phyloP scores from a whole-genome alignment of 805 yeast genomes.

The Komagataella pastoris region DNA sequence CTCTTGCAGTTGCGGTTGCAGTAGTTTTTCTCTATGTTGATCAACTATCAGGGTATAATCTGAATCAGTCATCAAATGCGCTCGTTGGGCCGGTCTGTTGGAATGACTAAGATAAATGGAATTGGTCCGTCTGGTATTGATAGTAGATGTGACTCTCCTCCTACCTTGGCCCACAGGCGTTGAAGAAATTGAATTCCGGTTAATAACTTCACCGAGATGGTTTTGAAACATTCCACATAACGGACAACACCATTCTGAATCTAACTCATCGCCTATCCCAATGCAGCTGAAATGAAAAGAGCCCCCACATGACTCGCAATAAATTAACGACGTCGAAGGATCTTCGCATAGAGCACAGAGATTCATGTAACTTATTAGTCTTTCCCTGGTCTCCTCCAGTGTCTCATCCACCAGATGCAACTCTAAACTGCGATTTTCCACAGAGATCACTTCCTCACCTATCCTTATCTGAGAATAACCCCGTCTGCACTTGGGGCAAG shows the following conservation, averaged over 20 bases:
- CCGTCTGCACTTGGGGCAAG: conserved; percentile 21
- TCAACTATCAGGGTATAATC: conserved; percentile 13
- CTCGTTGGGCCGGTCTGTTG: not conserved
- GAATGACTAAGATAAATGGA: not conserved
- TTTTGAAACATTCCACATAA: not conserved
- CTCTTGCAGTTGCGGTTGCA: conserved; percentile 3
- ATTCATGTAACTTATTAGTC: not conserved
- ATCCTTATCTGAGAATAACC: not conserved
- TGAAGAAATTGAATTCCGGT: not conserved
- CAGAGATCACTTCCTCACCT: not conserved
- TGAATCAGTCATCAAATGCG: not conserved
- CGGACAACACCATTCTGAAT: not conserved
- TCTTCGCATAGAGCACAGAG: not conserved
- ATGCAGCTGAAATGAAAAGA: not conserved
- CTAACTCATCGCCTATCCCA: not conserved
- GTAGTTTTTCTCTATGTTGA: conserved; percentile 6
- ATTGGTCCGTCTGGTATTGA: not conserved
- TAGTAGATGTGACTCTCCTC: not conserved
- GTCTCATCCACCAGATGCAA: too few species aligned
- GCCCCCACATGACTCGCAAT: not conserved
- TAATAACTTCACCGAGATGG: not conserved
- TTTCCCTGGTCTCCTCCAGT: not conserved
- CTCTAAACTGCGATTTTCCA: conserved; percentile 6
- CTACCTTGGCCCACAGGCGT: not conserved
- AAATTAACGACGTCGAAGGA: not conserved